Base-by-base conservation (phyloP, 1,284 basidiomycete genomes). In the Hypsizygus ulmarius region DNA sequence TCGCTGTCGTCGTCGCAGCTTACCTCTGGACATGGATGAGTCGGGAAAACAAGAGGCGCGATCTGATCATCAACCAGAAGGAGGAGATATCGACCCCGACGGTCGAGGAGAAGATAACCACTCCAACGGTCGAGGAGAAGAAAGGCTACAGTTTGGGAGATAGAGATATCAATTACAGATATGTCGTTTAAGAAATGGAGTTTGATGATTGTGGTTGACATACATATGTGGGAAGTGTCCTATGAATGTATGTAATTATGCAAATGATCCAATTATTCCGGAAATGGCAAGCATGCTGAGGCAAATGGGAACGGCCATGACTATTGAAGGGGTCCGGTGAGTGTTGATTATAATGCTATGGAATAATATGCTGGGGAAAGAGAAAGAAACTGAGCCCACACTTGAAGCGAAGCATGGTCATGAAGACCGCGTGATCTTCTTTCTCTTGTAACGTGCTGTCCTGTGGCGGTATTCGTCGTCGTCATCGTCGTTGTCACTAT, bases 11-110 rank as follows among this genome's bases (percentile, higher is more conserved):
- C 3, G 68, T 79, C 3, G 71, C 78, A 0, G 53, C 66, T 5
- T 70, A 72, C 44, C 67, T 85, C 5, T 81, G 73, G 70, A 63
- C 64, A 25, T 70, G 70, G 64, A 78, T 85, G 74, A 61, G 60
- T 5, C 61, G 68, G 15, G 80, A 79, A 60, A 86, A 86, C 52
- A 59, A 53, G 27, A 65, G 72, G 25, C 68, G 78, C 14, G 75
- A 77, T 42, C 49, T 46, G 7, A 28, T 64, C 34, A 39, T 59
- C 18, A 44, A 44, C 29, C 57, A 65, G 10, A 49, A 49, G 18
- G 21, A 44, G 2, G 40, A 52, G 9, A 50, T 50, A 33, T 44
- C 59, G 2, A 39, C 51, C 4, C 53, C 58, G 30, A 58, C 63
- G 43, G 57, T 30, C 10, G 43, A 44, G 30, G 47, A 33, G n/a